phyloP scores from a whole-genome alignment of 768 basidiomycete genomes.

The Boletus rufocinnamomeus region DNA sequence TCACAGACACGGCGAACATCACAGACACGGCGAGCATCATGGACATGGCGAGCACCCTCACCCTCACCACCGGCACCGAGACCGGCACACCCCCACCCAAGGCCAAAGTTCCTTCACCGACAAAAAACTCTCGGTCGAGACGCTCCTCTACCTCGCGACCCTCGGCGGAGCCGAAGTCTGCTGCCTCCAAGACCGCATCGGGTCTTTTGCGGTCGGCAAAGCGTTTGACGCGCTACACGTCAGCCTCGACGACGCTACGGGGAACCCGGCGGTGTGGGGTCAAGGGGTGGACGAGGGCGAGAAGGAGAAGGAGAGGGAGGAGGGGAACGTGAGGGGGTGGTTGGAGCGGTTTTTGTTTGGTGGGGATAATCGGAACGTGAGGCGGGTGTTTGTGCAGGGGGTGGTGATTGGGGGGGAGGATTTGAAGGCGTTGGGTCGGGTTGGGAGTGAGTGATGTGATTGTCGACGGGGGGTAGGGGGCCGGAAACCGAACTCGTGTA shows the following conservation, averaged over 20 bases:
- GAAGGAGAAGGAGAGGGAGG: background rate
- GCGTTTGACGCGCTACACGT: conserved; percentile 87
- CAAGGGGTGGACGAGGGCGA: conserved; percentile 26
- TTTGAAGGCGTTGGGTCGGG: too few species aligned
- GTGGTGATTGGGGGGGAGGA: conserved; percentile 63
- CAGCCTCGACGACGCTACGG: conserved; percentile 44
- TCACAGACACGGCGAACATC: too few species aligned
- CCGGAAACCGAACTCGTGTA: background rate
- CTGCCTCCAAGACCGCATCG: conserved; percentile 59
- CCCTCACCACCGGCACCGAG: background rate
- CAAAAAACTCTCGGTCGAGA: conserved; percentile 64
- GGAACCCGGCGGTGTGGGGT: conserved; percentile 61
- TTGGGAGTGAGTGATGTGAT: background rate
- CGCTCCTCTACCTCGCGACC: conserved; percentile 86
- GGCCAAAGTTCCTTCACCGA: conserved; percentile 41
- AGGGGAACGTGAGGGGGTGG: conserved; percentile 47
- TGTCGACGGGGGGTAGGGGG: too few species aligned
- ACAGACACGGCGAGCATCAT: background rate
- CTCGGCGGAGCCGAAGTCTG: conserved; percentile 87
- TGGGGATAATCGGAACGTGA: conserved; percentile 84
- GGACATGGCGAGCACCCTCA: background rate
- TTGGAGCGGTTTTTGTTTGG: conserved; percentile 85
- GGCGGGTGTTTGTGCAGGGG: conserved; percentile 81
- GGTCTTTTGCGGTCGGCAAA: conserved; percentile 76
- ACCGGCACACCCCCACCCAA: background rate